phyloP scores from a whole-genome alignment of 148 eudicot genomes.

The Rhododendron vialii region DNA sequence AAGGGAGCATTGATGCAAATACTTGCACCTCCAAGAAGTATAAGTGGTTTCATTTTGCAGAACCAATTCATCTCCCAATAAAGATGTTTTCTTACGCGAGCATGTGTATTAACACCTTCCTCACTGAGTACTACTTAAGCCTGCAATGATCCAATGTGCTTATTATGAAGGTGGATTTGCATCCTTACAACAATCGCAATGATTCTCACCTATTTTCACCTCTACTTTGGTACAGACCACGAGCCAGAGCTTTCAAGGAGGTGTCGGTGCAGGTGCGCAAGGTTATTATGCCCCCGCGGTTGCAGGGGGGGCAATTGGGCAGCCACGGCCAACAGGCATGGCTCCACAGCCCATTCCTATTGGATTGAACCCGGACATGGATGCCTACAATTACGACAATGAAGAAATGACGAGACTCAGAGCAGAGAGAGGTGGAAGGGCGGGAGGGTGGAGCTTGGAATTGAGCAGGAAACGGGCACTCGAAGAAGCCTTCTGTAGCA shows the following conservation, averaged over 20 bases:
- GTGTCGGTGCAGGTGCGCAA: conserved; percentile 35
- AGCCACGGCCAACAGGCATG: conserved; percentile 77
- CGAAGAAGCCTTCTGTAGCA: conserved; percentile 87
- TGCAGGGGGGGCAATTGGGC: conserved; percentile 56
- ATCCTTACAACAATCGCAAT: not conserved
- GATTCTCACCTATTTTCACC: not conserved
- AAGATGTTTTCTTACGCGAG: not conserved
- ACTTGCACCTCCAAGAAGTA: not conserved
- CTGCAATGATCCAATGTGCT: not conserved
- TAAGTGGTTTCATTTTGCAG: not conserved
- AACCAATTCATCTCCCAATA: not conserved
- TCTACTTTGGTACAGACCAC: conserved; percentile 29
- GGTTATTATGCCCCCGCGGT: conserved; percentile 86
- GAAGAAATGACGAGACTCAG: conserved; percentile 68
- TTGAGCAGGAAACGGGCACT: conserved; percentile 73
- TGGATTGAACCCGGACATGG: conserved; percentile 45
- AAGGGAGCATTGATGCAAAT: not conserved
- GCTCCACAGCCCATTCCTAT: conserved; percentile 51
- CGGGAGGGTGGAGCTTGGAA: conserved; percentile 88
- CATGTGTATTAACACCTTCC: not conserved
- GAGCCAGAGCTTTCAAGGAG: conserved; percentile 51
- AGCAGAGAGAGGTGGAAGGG: conserved; percentile 63
- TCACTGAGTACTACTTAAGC: not conserved
- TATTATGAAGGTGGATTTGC: not conserved
- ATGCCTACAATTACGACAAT: conserved; percentile 41